Evolutionary conservation across 768 basidiomycete genomes (phyloP), one percentile per base, ranked within the genome.

Genomic region (Xerocomus spinulosus): DNA sequence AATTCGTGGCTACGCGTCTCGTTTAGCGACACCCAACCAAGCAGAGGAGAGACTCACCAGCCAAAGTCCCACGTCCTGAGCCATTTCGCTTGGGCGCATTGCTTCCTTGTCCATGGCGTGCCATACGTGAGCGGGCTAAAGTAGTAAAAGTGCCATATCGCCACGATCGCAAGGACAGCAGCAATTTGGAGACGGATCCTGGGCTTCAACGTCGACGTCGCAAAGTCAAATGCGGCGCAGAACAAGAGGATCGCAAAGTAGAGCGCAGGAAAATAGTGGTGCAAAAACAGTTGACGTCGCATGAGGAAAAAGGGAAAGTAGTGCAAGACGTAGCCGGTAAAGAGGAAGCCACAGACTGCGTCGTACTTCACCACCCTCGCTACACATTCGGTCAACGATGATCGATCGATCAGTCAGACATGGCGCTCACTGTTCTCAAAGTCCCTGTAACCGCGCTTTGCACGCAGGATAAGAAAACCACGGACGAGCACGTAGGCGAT

Each of bases 271-370:
- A 98, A 87, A 66, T 98, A 98, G 71, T 98, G 96, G 63, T 98
- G 95, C 20, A 99, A 70, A 79, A 99, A 99, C 38, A 98, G 83
- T 61, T 99, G 96, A 18, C 96, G 92, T 35, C 79, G 73, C 95
- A 98, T 98, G 55, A 98, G 73, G 81, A 83, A 98, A 80, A 99
- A 99, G 13, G 96, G 96, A 63, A 90, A 76, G 70, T 96, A 98
- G 71, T 98, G 96, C 28, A 99, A 63, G 21, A 74, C 73, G 92
- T 95, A 99, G 39, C 92, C 93, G 26, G 91, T 67, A 73, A 92
- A 86, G 48, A 97, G 80, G 80, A 97, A 96, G 0, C 86, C 87
- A 52, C 92, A 92, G 2, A 95, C 72, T 21, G 81, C 68, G 67
- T 97, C 93, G 68, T 98, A 98, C 68, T 94, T 94, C 36, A 87